A percentile compares a stretch with the other conserved stretches of the same genome.
These are phyloP conservation scores for Globisporangium echinulatum DNA, from an alignment of 352 stramenopile species.

Conservation along the genomic window DNA sequence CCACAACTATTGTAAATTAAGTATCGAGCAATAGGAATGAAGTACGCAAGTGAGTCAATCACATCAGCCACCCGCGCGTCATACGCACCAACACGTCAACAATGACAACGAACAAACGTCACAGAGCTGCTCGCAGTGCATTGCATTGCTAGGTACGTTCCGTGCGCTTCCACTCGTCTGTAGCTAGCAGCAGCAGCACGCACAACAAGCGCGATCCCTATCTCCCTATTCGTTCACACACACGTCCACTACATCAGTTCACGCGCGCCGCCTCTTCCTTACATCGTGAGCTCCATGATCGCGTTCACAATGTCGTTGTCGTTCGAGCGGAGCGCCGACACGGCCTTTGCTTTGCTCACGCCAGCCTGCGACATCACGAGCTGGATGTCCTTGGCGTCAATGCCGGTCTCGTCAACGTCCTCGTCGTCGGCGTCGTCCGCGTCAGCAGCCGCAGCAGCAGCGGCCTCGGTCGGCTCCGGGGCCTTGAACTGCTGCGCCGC, in stretches of 20 bases:
- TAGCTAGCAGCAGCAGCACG: neutral
- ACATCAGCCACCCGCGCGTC: too few relatives aligned
- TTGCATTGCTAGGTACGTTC: neutral
- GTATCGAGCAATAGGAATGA: too few relatives aligned
- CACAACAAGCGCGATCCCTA: neutral
- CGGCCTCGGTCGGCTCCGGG: conserved; percentile 27
- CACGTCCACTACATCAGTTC: neutral
- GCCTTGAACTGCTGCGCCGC: conserved; percentile 93
- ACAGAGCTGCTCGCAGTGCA: neutral
- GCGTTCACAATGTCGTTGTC: conserved; percentile 99
- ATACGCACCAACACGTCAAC: too few relatives aligned
- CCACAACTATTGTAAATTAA: too few relatives aligned
- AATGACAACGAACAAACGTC: too few relatives aligned
- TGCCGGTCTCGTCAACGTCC: conserved; percentile 93
- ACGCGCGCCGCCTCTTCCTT: conserved; percentile 25
- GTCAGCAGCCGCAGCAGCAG: conserved; percentile 39
- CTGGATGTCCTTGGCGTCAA: conserved; percentile 99
- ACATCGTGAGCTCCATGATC: conserved; percentile 99
- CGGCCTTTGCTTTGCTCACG: conserved; percentile 93
- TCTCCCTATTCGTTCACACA: conserved; percentile 1
- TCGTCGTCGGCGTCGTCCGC: conserved; percentile 87
- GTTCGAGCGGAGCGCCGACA: conserved; percentile 96
- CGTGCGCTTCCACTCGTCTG: neutral
- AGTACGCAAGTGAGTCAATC: too few relatives aligned
- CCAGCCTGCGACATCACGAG: conserved; percentile 94